Evolutionary conservation across 441 rosid species (phyloP).

Genomic region (California macrophylla): DNA sequence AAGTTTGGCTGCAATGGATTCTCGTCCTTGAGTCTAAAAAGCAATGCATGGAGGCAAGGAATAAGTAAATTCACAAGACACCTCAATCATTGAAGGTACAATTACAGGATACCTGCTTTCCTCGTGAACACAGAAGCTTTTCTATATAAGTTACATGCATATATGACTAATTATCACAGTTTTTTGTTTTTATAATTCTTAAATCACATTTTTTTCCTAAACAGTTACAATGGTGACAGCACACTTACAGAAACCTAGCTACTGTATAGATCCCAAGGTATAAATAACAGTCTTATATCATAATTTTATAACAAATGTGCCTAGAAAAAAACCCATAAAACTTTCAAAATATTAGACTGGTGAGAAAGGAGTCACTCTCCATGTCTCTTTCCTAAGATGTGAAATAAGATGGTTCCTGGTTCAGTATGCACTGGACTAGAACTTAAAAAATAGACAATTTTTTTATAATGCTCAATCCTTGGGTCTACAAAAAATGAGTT

Average conservation of each 20-base stretch:
- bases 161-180: not conserved
- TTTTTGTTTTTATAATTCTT: not conserved
- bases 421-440: too few relatives aligned
- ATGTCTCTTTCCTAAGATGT: not conserved
- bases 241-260: not conserved
- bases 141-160: not conserved
- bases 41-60: slow-evolving; percentile 11
- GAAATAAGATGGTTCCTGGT: not conserved
- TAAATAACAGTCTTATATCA: not conserved
- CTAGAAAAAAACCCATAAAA: too few relatives aligned
- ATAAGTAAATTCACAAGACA: not conserved
- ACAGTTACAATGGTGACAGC: not conserved
- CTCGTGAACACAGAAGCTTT: too few relatives aligned
- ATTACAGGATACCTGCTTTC: not conserved
- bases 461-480: not conserved
- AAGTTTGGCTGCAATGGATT: slow-evolving; percentile 86
- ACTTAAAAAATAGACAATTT: too few relatives aligned
- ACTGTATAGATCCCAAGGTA: not conserved
- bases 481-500: not conserved
- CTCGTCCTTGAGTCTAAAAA: slow-evolving; percentile 87
- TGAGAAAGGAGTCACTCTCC: not conserved
- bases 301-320: not conserved
- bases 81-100: not conserved
- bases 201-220: not conserved
- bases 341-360: too few relatives aligned